These are phyloP conservation scores for Nemophila menziesii DNA, from an alignment of 257 asterid species.

Conservation along the genomic window DNA sequence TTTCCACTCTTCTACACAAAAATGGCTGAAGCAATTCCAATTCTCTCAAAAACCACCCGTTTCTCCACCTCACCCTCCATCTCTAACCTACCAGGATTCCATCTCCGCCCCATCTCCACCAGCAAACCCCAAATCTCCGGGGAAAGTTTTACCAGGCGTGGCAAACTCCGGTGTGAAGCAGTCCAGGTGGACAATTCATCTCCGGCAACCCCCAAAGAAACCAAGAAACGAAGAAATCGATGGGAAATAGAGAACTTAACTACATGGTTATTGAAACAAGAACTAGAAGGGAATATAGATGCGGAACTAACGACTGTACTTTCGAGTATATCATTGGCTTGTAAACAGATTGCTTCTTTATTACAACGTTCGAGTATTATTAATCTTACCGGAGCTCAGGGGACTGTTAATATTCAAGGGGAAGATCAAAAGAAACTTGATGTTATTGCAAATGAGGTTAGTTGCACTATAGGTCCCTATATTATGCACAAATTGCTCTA, in stretches of 20 bases:
- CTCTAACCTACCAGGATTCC: constrained; percentile 24
- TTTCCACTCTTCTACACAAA: not conserved
- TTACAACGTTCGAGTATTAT: constrained; percentile 64
- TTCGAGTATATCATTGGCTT: constrained; percentile 77
- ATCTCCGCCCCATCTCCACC: constrained; percentile 11
- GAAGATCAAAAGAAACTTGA: constrained; percentile 91
- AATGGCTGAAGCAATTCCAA: constrained; percentile 49
- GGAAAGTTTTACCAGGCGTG: constrained; percentile 10
- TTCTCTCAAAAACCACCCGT: constrained; percentile 21
- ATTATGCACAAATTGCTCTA: too few relatives aligned
- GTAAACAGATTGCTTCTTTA: constrained; percentile 68
- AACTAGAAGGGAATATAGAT: constrained; percentile 54
- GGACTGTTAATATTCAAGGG: constrained; percentile 68
- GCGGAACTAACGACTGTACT: constrained; percentile 66
- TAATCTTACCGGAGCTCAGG: constrained; percentile 75
- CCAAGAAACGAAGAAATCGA: constrained; percentile 24
- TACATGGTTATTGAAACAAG: constrained; percentile 65
- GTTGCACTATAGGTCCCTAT: too few relatives aligned
- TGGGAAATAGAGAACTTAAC: constrained; percentile 56
- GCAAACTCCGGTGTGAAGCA: constrained; percentile 34
- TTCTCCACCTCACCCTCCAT: constrained; percentile 28
- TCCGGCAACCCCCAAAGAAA: constrained; percentile 12
- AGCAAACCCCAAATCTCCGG: constrained; percentile 5
- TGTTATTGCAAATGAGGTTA: constrained; percentile 69
- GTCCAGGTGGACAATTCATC: constrained; percentile 18